Base-by-base conservation (phyloP, 1,284 basidiomycete species). In the Agroathelia rolfsii region DNA sequence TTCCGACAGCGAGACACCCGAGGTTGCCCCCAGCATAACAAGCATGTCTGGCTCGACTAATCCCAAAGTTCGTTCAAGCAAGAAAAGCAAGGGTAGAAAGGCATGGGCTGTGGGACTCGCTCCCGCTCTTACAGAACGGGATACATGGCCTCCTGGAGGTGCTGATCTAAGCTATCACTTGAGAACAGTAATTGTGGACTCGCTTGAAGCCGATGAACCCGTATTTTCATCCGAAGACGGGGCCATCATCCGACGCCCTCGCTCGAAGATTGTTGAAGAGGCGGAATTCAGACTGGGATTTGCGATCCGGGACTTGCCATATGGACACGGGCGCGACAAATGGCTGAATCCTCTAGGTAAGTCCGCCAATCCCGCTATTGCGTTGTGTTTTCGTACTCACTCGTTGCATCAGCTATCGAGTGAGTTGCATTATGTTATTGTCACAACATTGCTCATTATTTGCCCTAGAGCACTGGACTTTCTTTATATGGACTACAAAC, bases 111-210 rank as follows among this genome's bases (percentile, higher is more conserved):
- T 89, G 4, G 88, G 87, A 1, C 56, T 92, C 3, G 77, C 82
- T 2, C 61, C 76, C 0, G 70, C 73, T 3, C 55, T 92, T 21
- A 71, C 79, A 31, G 76, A 79, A 32, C 61, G 77, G 26, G 70
- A 72, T 30, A 70, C 64, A 4, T 93, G 87, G 87, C 87, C 88
- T 0, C 87, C 88, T 3, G 79, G 82, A 11, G 85, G 84, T 8
- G 69, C 78, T 1, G 85, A 89, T 45, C 60, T 93, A 24, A 80
- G 83, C 42, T 88, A 82, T 52, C 74, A 78, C 40, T 58, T 93
- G 25, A 61, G 87, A 25, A 78, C 78, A 0, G 84, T 87, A 5
- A 82, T 87, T 39, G 70, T 85, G 12, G 83, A 86, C 51, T 75
- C 80, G 1, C 59, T 86, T 27, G 69, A 73, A 16, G 37, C 41